Conservation (phyloP, 2,329 filamentous ascomycete genomes). For the Colletotrichum sp. region DNA sequence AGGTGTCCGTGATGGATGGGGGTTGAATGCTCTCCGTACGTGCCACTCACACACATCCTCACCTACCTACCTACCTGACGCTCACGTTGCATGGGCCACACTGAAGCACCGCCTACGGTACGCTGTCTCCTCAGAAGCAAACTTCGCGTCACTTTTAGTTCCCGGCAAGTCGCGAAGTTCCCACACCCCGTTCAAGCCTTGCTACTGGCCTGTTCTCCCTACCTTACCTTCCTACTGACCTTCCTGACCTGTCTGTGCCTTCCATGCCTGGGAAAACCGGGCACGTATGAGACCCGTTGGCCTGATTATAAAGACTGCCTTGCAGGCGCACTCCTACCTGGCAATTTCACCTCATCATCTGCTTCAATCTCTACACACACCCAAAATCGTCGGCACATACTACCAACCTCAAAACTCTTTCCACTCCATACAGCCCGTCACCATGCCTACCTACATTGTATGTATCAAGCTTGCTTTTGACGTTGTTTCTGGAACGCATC, state of each 20-base stretch:
- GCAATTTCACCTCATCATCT: background rate
- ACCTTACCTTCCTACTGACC: background rate
- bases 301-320: conserved; percentile 14
- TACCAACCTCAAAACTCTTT: background rate
- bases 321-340: background rate
- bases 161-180: conserved; percentile 9
- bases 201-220: background rate
- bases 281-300: background rate
- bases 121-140: background rate
- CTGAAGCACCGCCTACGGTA: background rate
- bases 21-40: background rate
- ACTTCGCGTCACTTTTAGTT: conserved; percentile 13
- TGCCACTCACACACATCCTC: background rate
- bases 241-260: background rate
- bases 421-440: conserved; percentile 26
- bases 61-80: background rate
- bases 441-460: conserved; percentile 65
- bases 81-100: conserved; percentile 7
- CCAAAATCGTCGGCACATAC: background rate
- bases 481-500: background rate
- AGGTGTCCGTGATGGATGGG: background rate
- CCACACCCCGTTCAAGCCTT: background rate
- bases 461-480: conserved; percentile 11
- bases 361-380: background rate
- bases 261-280: background rate